These are phyloP conservation scores for Austroboletus eburneus DNA, from an alignment of 768 basidiomycete genomes.

Conservation along the genomic window DNA sequence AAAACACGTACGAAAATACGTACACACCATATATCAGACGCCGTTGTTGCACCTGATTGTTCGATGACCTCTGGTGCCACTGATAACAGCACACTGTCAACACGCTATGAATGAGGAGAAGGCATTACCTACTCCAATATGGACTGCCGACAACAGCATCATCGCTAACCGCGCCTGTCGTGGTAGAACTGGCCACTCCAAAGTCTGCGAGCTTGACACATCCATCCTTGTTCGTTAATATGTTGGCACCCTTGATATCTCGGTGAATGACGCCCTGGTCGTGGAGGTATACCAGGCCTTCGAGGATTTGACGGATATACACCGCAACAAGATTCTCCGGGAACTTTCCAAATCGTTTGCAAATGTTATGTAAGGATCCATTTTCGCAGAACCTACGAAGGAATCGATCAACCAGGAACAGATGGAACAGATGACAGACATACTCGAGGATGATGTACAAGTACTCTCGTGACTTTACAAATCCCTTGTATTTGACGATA, in stretches of 20 bases:
- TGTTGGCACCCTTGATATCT: conserved; percentile 99
- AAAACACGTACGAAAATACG: neutral
- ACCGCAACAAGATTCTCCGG: conserved; percentile 95
- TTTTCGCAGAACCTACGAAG: conserved; percentile 87
- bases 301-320: conserved; percentile 94
- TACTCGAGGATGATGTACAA: conserved; percentile 96
- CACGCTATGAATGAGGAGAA: neutral
- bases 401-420: conserved; percentile 6
- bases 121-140: conserved; percentile 82
- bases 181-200: conserved; percentile 84
- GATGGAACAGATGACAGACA: conserved; percentile 21
- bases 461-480: conserved; percentile 90
- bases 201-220: conserved; percentile 99
- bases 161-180: conserved; percentile 70
- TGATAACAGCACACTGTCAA: conserved; percentile 26
- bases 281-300: conserved; percentile 94
- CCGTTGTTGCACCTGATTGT: conserved; percentile 93
- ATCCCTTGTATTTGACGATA: conserved; percentile 99
- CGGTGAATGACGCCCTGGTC: conserved; percentile 99
- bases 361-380: conserved; percentile 91
- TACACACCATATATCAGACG: conserved; percentile 89
- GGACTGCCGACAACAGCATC: conserved; percentile 96
- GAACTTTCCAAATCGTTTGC: conserved; percentile 97
- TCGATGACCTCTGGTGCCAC: conserved; percentile 99
- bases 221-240: conserved; percentile 97